Base-by-base conservation (phyloP, 106 monocot genomes). In the Amphibolis antarctica region DNA sequence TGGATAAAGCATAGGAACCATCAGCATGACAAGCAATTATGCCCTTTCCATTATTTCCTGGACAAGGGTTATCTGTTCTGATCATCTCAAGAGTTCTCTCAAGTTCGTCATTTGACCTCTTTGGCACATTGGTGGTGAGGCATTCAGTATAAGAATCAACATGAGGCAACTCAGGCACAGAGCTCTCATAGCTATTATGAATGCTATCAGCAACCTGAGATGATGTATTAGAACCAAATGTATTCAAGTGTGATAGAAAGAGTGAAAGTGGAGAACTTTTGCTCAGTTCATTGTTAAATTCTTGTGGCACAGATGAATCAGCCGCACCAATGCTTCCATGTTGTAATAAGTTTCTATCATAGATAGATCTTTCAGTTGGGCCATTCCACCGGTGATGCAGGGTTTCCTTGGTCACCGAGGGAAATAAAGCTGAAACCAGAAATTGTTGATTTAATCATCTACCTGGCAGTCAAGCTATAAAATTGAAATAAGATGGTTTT, bases 221-320 rank as follows among this genome's bases (percentile, higher is more conserved):
- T 69, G 56, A 30, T 47, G 55, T 71, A 46, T 69, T 81, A 46
- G 75, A 73, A 71, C 77, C 85, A 71, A 54, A 72, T 42, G 62
- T 54, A 63, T 65, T 72, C 56, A 86, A 79, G 55, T 93, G 79
- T 47, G 88, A 89, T 62, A 83, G 85, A 77, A 88, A 85, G 60
- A 78, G 62, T 46, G 86, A 86, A 28, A 86, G 81, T n/a, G 72
- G 55, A 64, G 85, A 79, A 75, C 75, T 69, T 23, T 83, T 83
- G 42, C 72, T 49, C 59, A 60, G 57, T 70, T 67, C 73, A 42
- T 42, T 62, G 12, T 23, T 62, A 66, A 65, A 64, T 9, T 74
- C 80, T 45, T 59, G 66, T 42, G 46, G 18, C 52, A 72, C 77
- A 52, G 73, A 51, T 57, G 43, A 12, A 42, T 56, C 42, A 28